Base-by-base conservation (phyloP, 768 basidiomycete genomes). In the Mrakia frigida region DNA sequence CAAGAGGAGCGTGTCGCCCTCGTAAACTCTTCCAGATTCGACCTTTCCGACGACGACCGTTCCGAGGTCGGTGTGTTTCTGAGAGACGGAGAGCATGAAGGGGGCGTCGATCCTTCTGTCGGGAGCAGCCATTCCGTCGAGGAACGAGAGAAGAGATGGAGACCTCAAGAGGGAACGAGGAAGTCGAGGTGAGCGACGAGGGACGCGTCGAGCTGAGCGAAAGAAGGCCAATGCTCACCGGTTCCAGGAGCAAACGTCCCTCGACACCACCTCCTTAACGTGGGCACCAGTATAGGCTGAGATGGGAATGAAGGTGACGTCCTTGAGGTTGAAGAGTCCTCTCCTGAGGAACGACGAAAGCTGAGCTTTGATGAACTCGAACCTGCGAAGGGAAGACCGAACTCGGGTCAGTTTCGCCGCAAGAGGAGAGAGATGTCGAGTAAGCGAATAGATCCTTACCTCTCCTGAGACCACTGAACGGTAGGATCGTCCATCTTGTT, bases 401-500 rank as follows among this genome's bases (percentile, higher is more conserved):
- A 3, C 6, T 37, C 7, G 14, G 16, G 46, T 50, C 46, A 50
- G 46, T 50, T 50, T 21, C 16, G 43, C 10, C 11, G 43, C 11
- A 14, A 50, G 46, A 2, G 21, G 46, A 16, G 6, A 61, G n/a
- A 25, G 13, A 61, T 9, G 10, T 46, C 41, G 14, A 25, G n/a
- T 2, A 5, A 35, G 23, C 16, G 21, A 6, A 23, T 21, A 1
- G 37, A 11, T 6, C 76, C 83, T 84, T 86, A 98, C 79, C 96
- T 88, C 11, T 85, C 86, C 85, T 93, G 88, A 7, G 90, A 89
- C 97, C 97, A 99, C 46, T 88, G 85, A 59, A 99, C 97, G 14
- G 96, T 99, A 0, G 88, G 79, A 74, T 99, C 97, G 84, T 99
- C 97, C 97, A 99, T 98, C 86, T 99, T 99, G 87, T 99, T 99